These are phyloP conservation scores for Penicillium atrosanguineum DNA, from an alignment of 495 filamentous ascomycete species.

Conservation along the genomic window DNA sequence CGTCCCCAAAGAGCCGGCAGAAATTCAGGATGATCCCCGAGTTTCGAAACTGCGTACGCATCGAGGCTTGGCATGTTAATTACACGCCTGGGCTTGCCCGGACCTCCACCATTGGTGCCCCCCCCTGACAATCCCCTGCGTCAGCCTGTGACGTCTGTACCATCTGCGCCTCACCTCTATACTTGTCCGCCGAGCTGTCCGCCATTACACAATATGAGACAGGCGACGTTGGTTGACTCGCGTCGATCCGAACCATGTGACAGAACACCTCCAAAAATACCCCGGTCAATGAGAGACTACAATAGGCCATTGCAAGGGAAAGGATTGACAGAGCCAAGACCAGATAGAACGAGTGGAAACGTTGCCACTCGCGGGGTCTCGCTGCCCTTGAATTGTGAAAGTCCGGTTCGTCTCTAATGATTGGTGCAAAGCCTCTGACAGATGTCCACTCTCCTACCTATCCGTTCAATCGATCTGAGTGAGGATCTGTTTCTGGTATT, in stretches of 20 bases:
- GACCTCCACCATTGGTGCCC: constrained; percentile 4
- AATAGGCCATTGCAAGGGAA: not conserved
- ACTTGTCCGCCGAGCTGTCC: not conserved
- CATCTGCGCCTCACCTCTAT: constrained; percentile 7
- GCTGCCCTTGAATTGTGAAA: constrained; percentile 11
- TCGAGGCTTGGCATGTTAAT: constrained; percentile 17
- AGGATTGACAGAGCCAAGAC: constrained; percentile 14
- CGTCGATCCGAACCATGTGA: not conserved
- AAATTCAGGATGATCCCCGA: constrained; percentile 6
- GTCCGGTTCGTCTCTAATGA: constrained; percentile 14
- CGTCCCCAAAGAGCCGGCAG: constrained; percentile 12
- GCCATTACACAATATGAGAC: not conserved
- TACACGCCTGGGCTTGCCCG: constrained; percentile 1
- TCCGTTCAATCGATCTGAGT: constrained; percentile 15
- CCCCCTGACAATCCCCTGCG: constrained; percentile 32
- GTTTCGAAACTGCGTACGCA: constrained; percentile 4
- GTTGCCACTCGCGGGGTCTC: constrained; percentile 26
- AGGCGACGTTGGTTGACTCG: not conserved
- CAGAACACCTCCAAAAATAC: not conserved
- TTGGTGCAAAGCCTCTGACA: constrained; percentile 20
- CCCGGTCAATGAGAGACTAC: not conserved
- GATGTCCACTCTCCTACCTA: constrained; percentile 12
- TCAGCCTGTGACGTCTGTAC: constrained; percentile 30
- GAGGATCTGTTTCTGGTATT: constrained; percentile 11
- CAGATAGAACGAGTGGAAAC: constrained; percentile 10